Evolutionary conservation across 352 stramenopile species (phyloP), one percentile per base, ranked within the genome.

Genomic region (Thalassiosira exigua): DNA sequence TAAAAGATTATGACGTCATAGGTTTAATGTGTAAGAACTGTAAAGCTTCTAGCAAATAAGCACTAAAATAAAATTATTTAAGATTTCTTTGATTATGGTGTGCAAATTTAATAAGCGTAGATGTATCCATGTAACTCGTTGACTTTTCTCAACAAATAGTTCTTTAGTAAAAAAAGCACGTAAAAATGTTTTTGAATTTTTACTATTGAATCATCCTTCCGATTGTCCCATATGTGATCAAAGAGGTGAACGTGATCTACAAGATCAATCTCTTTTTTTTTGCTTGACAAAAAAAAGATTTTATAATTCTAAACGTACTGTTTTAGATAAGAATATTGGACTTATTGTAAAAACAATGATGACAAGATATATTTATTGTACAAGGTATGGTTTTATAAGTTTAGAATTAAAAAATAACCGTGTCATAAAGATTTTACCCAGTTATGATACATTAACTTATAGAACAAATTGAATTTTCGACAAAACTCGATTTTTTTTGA

Each of bases 171-270:
- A 88, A 83, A 92, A 92, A 88, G 85, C 83, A 65, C 69, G 83
- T 81, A 80, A 92, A 85, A 81, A 73, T 67, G 81, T 91, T 74
- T 78, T 92, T 22, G 81, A 92, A 86, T 91, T 90, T 84, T 80
- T 89, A 73, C 41, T 92, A 65, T 66, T 86, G 81, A 88, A 90
- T 66, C 84, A 91, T 61, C 86, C 87, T 72, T 77, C 92, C 80
- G 87, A 92, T 87, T 92, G 87, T 79, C 83, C 86, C n/a, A 91
- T 92, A 62, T 92, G 87, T 90, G 86, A 92, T 77, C 86, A 92
- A 82, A 83, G 82, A 39, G 86, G 86, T 56, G 86, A 92, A 61
- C 92, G 86, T 81, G 86, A 92, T 76, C 58, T 92, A 26, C 86
- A 92, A 83, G 83, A 92, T 64, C 82, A 92, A 86, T 77, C 76